Percentiles rank a stretch among this genome's conserved stretches.
Evolutionary conservation across 2,329 filamentous ascomycete genomes (phyloP).

Genomic region (Periconia macrospinosa): DNA sequence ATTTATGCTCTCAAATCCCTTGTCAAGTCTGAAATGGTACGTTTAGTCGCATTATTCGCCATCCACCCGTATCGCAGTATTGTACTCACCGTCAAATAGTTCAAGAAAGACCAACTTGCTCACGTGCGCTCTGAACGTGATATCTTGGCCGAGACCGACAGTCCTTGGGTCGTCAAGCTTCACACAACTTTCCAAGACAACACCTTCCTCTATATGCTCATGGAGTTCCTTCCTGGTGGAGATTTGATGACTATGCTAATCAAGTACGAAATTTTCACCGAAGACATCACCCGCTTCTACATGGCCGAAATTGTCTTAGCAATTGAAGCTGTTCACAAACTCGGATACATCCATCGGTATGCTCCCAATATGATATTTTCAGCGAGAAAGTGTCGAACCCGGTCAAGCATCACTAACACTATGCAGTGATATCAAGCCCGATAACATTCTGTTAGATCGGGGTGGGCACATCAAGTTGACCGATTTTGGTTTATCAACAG

Average conservation of each 20-base stretch:
- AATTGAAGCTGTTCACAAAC: conserved; percentile 97
- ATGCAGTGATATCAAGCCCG: conserved; percentile 92
- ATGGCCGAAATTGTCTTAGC: conserved; percentile 97
- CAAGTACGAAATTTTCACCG: conserved; percentile 99
- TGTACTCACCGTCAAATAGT: conserved; percentile 49
- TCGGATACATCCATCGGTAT: conserved; percentile 97
- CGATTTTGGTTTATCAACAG: conserved; percentile 95
- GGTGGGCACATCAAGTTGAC: conserved; percentile 98
- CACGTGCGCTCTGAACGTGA: conserved; percentile 97
- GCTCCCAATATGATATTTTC: conserved; percentile 29
- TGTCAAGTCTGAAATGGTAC: conserved; percentile 93
- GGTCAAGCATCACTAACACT: conserved; percentile 23
- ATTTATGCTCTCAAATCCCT: conserved; percentile 98
- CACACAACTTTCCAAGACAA: conserved; percentile 97
- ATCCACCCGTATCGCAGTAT: no score
- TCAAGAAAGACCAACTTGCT: conserved; percentile 97
- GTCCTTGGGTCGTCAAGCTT: conserved; percentile 98
- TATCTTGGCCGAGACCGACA: conserved; percentile 98
- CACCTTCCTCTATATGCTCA: conserved; percentile 97
- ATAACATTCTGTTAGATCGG: conserved; percentile 95
- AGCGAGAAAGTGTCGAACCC: background rate
- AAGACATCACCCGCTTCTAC: conserved; percentile 98
- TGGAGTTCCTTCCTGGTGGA: conserved; percentile 98
- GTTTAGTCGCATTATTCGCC: conserved; percentile 2
- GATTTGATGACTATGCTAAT: conserved; percentile 99